Evolutionary conservation across 2,329 filamentous ascomycete genomes (phyloP).

Genomic region (Pleomassaria siparia): DNA sequence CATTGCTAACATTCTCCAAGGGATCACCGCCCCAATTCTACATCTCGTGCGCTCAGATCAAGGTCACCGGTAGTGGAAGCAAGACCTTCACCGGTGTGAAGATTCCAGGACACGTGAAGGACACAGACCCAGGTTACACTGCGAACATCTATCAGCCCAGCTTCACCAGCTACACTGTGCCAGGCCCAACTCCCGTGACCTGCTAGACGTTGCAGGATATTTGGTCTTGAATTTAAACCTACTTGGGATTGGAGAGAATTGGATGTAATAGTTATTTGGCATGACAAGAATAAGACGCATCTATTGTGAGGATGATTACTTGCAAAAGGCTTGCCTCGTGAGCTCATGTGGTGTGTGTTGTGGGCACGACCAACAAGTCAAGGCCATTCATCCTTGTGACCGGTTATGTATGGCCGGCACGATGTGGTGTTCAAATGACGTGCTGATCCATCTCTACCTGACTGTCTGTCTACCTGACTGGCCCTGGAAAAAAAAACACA

Average conservation of each 20-base stretch:
- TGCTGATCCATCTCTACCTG: too few species aligned
- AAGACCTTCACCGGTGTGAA: constrained; percentile 14
- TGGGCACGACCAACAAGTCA: too few species aligned
- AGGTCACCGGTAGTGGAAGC: constrained; percentile 18
- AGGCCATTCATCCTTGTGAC: too few species aligned
- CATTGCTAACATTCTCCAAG: background rate
- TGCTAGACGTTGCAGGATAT: constrained; percentile 10
- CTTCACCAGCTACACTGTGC: constrained; percentile 22
- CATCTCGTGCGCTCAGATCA: constrained; percentile 23
- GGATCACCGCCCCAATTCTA: constrained; percentile 22
- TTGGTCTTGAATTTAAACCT: too few species aligned
- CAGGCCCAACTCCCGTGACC: constrained; percentile 13
- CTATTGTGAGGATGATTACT: too few species aligned
- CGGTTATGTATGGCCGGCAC: background rate
- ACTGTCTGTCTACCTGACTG: too few species aligned
- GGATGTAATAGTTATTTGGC: too few species aligned
- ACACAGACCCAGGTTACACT: constrained; percentile 21
- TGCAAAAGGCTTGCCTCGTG: too few species aligned
- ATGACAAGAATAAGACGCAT: too few species aligned
- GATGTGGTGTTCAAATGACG: background rate
- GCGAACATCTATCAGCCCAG: constrained; percentile 23
- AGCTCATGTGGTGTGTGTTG: too few species aligned
- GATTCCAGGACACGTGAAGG: constrained; percentile 21
- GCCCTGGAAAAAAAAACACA: too few species aligned
- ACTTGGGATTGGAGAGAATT: background rate